A percentile compares a stretch with the other conserved stretches of the same genome.
phyloP scores from a whole-genome alignment of 2,329 filamentous ascomycete species.

The Byssothecium circinans region DNA sequence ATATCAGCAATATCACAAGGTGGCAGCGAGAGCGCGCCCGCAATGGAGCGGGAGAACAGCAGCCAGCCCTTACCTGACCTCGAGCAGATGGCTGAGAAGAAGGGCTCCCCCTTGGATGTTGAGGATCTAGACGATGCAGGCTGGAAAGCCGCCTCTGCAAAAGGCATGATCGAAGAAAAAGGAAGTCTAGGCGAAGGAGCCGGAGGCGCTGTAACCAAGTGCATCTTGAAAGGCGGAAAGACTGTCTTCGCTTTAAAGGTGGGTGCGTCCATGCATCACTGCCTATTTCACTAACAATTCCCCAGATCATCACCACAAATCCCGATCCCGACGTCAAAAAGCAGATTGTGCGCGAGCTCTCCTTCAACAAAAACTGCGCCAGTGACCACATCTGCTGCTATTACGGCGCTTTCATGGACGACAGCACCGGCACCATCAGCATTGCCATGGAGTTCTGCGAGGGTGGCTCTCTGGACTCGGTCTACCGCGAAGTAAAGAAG shows the following conservation, averaged over 20 bases:
- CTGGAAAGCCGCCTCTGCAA: constrained; percentile 89
- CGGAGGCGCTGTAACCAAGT: constrained; percentile 90
- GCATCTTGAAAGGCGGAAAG: constrained; percentile 85
- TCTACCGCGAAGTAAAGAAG: constrained; percentile 96
- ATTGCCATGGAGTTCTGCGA: constrained; percentile 99
- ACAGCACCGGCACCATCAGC: constrained; percentile 92
- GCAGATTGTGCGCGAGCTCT: constrained; percentile 93
- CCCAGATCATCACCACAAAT: constrained; percentile 89
- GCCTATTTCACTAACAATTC: constrained; percentile 6
- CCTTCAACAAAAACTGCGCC: constrained; percentile 96
- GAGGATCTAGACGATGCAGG: constrained; percentile 94
- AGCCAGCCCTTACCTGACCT: constrained; percentile 75
- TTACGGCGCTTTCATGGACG: constrained; percentile 95
- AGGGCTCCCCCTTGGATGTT: constrained; percentile 81
- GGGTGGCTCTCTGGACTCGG: constrained; percentile 91
- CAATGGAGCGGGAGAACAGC: constrained; percentile 81
- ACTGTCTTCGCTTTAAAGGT: constrained; percentile 97
- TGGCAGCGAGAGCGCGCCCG: constrained; percentile 65
- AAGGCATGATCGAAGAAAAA: constrained; percentile 83
- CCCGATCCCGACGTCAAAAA: constrained; percentile 98
- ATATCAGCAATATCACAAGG: constrained; percentile 85
- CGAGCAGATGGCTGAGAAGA: constrained; percentile 79
- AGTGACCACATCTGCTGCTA: constrained; percentile 97
- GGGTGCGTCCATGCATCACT: constrained; percentile 14
- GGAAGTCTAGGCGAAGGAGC: constrained; percentile 92